phyloP scores from a whole-genome alignment of 1,284 basidiomycete species.

The Xerocomus nothofagi region DNA sequence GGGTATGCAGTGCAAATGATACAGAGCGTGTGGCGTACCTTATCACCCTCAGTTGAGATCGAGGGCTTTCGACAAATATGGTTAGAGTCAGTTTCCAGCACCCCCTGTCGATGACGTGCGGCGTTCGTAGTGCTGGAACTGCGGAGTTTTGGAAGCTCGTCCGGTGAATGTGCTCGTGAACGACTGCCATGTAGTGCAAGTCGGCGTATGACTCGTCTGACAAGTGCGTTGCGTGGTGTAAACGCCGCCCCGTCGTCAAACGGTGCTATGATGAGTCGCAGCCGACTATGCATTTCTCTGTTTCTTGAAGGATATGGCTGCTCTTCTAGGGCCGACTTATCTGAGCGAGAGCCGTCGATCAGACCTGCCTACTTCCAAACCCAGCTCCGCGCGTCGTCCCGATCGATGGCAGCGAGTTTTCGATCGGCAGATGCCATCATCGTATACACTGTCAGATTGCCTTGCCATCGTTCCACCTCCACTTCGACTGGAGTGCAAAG shows the following conservation, averaged over 20 bases:
- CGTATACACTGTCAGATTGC: slow-evolving; percentile 6
- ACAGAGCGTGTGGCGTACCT: slow-evolving; percentile 1
- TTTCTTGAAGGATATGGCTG: background rate
- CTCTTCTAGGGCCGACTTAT: background rate
- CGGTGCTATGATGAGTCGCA: too few relatives aligned
- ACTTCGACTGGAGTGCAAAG: background rate
- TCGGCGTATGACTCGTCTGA: too few relatives aligned
- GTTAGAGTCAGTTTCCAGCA: slow-evolving; percentile 7
- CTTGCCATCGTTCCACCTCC: background rate
- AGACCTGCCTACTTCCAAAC: slow-evolving; percentile 14
- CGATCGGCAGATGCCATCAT: slow-evolving; percentile 29
- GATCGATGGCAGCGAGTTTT: slow-evolving; percentile 28
- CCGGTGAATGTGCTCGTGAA: slow-evolving; percentile 4
- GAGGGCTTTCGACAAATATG: slow-evolving; percentile 9
- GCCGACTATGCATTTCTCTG: background rate
- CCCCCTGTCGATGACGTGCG: slow-evolving; percentile 23
- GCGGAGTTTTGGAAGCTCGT: slow-evolving; percentile 1
- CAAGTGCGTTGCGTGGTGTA: slow-evolving; percentile 9
- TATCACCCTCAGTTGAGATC: slow-evolving; percentile 13
- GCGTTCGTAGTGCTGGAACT: background rate
- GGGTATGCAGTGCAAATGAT: slow-evolving; percentile 10
- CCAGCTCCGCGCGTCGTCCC: slow-evolving; percentile 19
- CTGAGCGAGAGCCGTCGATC: slow-evolving; percentile 8
- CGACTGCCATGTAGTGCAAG: background rate
- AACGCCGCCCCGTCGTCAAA: background rate